Evolutionary conservation across 495 filamentous ascomycete genomes (phyloP).

Genomic region (Penicillium paxilli): DNA sequence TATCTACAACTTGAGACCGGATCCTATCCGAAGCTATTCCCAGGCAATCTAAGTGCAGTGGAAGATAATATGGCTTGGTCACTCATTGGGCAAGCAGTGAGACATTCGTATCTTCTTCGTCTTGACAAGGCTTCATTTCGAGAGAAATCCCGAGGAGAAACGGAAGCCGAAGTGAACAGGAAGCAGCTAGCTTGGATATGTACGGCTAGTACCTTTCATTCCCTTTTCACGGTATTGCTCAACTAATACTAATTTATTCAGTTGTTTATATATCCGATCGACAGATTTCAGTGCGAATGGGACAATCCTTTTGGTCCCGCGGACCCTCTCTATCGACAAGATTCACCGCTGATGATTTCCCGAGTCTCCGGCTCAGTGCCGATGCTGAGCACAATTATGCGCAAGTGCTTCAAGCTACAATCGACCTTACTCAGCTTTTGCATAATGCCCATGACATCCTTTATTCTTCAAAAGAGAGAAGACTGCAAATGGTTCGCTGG

Average conservation of each 20-base stretch:
- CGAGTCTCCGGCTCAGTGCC: not conserved
- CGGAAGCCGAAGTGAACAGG: not conserved
- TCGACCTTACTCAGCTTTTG: not conserved
- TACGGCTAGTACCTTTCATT: no score
- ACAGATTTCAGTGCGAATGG: conserved; percentile 8
- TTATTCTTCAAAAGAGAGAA: conserved; percentile 3
- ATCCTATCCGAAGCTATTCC: not conserved
- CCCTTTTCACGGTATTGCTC: no score
- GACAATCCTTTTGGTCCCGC: conserved; percentile 6
- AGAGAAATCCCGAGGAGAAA: not conserved
- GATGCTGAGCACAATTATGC: conserved; percentile 3
- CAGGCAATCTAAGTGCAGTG: conserved; percentile 1
- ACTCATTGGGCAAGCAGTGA: conserved; percentile 2
- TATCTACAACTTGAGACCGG: not conserved
- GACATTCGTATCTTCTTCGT: conserved; percentile 4
- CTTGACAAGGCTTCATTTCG: conserved; percentile 5
- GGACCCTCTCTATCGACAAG: conserved; percentile 1
- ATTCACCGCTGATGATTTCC: conserved; percentile 4
- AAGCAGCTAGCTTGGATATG: conserved; percentile 5
- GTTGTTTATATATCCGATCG: conserved; percentile 7
- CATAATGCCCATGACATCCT: conserved; percentile 2
- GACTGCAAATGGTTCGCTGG: not conserved
- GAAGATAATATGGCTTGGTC: conserved; percentile 8
- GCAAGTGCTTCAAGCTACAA: not conserved
- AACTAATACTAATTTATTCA: not conserved